Base-by-base conservation (phyloP, 352 stramenopile genomes). In the Saprolegnia parasitica region DNA sequence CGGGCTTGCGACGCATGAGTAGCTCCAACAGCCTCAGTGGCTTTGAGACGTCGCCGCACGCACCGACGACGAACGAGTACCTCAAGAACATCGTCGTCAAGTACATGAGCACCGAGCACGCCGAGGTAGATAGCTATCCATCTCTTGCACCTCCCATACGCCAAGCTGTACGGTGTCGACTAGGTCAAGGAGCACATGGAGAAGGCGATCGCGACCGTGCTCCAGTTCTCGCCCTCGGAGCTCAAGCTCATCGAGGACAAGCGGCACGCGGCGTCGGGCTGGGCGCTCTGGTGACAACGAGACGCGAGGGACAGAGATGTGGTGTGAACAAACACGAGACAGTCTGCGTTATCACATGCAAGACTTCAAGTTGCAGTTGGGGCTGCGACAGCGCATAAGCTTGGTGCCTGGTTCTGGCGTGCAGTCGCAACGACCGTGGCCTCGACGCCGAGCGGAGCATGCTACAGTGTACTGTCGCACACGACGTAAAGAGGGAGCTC, bases 31-130 rank as follows among this genome's bases (percentile, higher is more conserved):
- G 78, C 75, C 65, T 95, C 24, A 87, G 81, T 15, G 86, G 84
- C 9, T 88, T 95, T 60, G 86, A 95, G 46, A 84, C 84, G n/a
- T 86, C 85, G 10, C 81, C 90, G 42, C 77, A 85, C 35, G 91
- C 79, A 65, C 90, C 85, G 32, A 93, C 82, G 57, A 68, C 56
- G 16, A 93, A 92, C 75, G 87, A 95, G 76, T 95, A 95, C 75
- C 71, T 95, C 71, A 93, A 93, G 76, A 95, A 95, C 72, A 95
- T 95, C 67, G 84, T 95, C 74, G 90, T 90, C 79, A 93, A 93
- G 77, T 95, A 95, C 81, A 93, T 95, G 87, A 88, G 78, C 52
- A 88, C 83, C n/a, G 84, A 91, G 55, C 84, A 90, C 71, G 79
- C 84, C 49, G 86, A 94, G 71, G 83, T 85, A 68, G 58, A n/a